Evolutionary conservation across 2,329 filamentous ascomycete genomes (phyloP).

Genomic region (Bipolaris bicolor): DNA sequence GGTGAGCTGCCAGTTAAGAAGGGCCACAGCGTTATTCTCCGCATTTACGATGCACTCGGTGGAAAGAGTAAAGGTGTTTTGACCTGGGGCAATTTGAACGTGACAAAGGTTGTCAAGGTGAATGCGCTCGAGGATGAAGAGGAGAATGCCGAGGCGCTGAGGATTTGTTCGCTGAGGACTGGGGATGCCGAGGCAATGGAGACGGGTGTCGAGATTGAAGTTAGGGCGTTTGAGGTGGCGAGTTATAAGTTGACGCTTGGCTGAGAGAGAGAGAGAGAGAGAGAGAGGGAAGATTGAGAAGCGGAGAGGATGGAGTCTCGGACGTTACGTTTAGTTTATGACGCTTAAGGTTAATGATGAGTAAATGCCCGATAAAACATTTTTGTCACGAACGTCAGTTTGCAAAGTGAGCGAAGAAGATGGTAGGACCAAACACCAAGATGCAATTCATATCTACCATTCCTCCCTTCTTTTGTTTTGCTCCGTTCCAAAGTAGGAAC

Average conservation of each 20-base stretch:
- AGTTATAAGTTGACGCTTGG: conserved; percentile 68
- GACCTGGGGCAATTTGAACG: conserved; percentile 66
- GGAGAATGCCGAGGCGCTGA: conserved; percentile 69
- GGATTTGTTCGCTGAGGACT: conserved; percentile 46
- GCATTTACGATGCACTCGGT: conserved; percentile 88
- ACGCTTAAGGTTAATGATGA: not conserved
- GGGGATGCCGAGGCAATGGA: conserved; percentile 54
- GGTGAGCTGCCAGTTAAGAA: conserved; percentile 64
- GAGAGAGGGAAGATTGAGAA: not conserved
- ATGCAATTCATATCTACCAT: not conserved
- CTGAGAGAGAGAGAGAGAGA: not conserved
- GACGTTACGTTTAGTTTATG: not conserved
- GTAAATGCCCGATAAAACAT: not conserved
- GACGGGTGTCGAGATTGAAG: conserved; percentile 58
- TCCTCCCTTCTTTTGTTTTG: not conserved
- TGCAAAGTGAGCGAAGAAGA: not conserved
- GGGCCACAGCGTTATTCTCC: conserved; percentile 79
- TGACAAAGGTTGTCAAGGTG: conserved; percentile 79
- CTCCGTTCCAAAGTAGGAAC: not conserved
- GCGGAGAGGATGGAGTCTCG: not conserved
- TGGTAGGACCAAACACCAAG: not conserved
- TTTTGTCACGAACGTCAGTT: not conserved
- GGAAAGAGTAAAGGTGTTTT: conserved; percentile 77
- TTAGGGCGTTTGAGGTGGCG: conserved; percentile 85
- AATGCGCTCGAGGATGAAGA: conserved; percentile 93